These are phyloP conservation scores for Acer negundo DNA, from an alignment of 345 rosid species.

Conservation along the genomic window DNA sequence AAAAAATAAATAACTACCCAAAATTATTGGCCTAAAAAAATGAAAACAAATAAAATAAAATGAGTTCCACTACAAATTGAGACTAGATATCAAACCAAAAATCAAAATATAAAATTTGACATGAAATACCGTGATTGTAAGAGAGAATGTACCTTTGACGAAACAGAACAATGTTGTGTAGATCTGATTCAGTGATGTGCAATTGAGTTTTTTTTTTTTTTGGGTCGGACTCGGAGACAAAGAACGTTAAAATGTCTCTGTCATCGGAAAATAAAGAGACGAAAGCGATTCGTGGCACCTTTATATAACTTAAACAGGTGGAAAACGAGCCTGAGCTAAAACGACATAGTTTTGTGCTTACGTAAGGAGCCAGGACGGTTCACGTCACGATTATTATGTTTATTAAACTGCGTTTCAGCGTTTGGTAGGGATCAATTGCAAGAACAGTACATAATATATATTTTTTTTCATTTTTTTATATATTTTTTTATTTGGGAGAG, in stretches of 20 bases:
- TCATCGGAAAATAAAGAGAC: not conserved
- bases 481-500: too few relatives aligned
- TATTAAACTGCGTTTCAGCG: too few relatives aligned
- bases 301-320: not conserved
- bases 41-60: too few relatives aligned
- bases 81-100: not conserved
- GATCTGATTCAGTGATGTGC: constrained; percentile 3
- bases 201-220: not conserved
- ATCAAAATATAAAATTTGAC: too few relatives aligned
- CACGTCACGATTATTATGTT: not conserved
- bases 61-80: not conserved
- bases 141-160: constrained; percentile 20
- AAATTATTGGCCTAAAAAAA: not conserved
- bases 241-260: constrained; percentile 13
- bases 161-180: not conserved
- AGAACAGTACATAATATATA: too few relatives aligned
- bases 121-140: not conserved
- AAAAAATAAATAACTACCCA: not conserved
- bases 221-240: not conserved
- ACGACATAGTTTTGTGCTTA: not conserved
- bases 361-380: not conserved
- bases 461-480: too few relatives aligned
- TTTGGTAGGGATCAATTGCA: not conserved
- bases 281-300: not conserved
- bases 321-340: not conserved